Evolutionary conservation across 495 filamentous ascomycete genomes (phyloP).

Genomic region (Elasticomyces elasticus): DNA sequence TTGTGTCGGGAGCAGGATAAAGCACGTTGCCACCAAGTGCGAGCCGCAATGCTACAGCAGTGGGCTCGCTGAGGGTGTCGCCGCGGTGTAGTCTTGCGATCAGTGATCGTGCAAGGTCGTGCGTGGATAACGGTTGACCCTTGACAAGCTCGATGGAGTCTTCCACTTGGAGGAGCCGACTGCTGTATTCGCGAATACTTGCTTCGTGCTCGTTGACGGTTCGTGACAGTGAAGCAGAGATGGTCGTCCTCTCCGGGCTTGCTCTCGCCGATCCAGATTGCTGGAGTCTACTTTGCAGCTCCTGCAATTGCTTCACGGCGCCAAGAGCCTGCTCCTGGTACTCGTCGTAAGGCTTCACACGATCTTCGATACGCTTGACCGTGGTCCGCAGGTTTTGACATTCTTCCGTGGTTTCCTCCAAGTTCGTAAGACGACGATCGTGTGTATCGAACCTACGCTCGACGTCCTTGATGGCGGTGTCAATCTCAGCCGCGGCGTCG

Average conservation of each 20-base stretch:
- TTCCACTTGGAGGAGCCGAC: background rate
- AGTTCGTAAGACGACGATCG: background rate
- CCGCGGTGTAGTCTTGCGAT: background rate
- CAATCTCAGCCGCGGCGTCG: background rate
- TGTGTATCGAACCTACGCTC: background rate
- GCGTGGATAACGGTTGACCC: background rate
- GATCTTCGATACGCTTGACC: background rate
- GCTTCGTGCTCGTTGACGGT: slow-evolving; percentile 3
- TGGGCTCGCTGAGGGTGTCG: background rate
- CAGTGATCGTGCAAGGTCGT: background rate
- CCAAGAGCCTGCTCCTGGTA: background rate
- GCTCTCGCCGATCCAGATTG: background rate
- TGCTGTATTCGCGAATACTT: background rate
- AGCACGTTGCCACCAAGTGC: background rate
- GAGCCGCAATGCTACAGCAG: background rate
- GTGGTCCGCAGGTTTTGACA: background rate
- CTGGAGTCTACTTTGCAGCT: background rate
- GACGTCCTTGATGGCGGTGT: background rate
- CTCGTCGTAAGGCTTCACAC: slow-evolving; percentile 3
- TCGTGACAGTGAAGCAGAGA: background rate
- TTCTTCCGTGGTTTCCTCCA: background rate
- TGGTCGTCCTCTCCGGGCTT: background rate
- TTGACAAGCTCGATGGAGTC: background rate
- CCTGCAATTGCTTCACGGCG: slow-evolving; percentile 1
- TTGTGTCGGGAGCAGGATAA: no score